Evolutionary conservation across 345 rosid genomes (phyloP).

Genomic region (Hibiscus syriacus): DNA sequence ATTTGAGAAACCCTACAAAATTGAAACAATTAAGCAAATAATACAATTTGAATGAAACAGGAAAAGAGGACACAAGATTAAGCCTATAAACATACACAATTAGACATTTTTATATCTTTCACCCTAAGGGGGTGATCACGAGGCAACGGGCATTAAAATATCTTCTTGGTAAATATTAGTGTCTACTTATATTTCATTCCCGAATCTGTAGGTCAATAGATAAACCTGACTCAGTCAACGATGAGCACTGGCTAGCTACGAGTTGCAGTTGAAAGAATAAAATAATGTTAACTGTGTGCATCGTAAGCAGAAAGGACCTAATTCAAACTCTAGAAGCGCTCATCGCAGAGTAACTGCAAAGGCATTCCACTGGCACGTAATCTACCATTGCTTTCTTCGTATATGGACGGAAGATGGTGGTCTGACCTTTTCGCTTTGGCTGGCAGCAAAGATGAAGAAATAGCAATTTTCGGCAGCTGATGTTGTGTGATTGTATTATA

Average conservation of each 20-base stretch:
- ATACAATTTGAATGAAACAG: background rate
- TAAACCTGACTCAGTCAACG: background rate
- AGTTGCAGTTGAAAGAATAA: conserved; percentile 13
- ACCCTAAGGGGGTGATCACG: background rate
- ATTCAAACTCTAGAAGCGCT: conserved; percentile 22
- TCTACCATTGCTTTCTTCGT: conserved; percentile 28
- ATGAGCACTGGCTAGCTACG: background rate
- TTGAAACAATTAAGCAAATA: background rate
- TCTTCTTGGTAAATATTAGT: background rate
- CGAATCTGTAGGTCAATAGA: background rate
- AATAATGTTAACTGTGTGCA: background rate
- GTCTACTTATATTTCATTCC: background rate
- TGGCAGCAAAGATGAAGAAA: conserved; percentile 29
- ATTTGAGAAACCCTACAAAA: too few relatives aligned
- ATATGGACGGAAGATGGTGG: conserved; percentile 31
- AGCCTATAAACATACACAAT: background rate
- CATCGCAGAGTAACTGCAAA: conserved; percentile 56
- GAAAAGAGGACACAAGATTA: background rate
- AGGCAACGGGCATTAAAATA: background rate
- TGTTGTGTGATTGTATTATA: conserved; percentile 27
- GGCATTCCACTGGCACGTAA: conserved; percentile 34
- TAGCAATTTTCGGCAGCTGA: conserved; percentile 33
- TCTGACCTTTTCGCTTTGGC: conserved; percentile 40
- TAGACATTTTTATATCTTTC: background rate
- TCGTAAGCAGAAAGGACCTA: background rate